Conservation (phyloP, 306 rosid genomes). For the Albizia julibrissin region DNA sequence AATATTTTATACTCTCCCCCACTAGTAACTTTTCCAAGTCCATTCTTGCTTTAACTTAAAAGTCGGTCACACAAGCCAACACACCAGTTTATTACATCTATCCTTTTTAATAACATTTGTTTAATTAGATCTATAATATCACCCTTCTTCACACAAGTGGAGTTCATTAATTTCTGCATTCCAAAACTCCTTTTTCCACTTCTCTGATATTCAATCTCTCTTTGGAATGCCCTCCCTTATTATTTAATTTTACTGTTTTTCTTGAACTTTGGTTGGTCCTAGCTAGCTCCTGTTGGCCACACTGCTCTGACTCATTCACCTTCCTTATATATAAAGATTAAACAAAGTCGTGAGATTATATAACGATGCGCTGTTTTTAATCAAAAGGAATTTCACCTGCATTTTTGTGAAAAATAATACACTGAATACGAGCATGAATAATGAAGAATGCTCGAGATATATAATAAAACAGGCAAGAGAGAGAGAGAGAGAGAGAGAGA, state of each 20-base stretch:
- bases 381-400: neutral
- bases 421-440: neutral
- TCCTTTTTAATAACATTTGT: neutral
- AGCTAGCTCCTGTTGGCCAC: neutral
- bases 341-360: neutral
- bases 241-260: neutral
- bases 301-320: neutral
- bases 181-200: neutral
- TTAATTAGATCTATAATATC: no score
- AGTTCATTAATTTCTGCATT: neutral
- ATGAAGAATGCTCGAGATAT: neutral
- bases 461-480: neutral
- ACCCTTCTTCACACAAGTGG: neutral
- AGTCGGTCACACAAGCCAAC: neutral
- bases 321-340: neutral
- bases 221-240: neutral
- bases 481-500: no score
- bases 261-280: neutral
- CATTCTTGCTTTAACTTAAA: neutral
- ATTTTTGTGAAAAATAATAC: neutral
- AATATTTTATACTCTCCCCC: neutral
- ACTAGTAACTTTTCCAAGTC: neutral
- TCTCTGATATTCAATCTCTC: neutral
- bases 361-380: neutral
- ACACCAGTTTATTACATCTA: neutral